These are phyloP conservation scores for Microdochium nivale DNA, from an alignment of 2,329 filamentous ascomycete genomes.

Conservation along the genomic window DNA sequence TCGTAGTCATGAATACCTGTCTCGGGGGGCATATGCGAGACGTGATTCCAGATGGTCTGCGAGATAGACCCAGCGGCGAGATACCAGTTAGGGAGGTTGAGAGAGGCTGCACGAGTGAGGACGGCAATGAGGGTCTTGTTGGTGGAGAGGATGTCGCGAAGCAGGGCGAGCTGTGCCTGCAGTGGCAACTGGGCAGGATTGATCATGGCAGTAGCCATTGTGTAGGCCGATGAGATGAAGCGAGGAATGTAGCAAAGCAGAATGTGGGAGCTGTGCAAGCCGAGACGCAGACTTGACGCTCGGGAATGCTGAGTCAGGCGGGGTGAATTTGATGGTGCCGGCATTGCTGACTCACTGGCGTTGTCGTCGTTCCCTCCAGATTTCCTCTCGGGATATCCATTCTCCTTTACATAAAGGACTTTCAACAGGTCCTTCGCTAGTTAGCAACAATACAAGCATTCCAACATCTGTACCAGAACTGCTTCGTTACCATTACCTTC, in stretches of 20 bases:
- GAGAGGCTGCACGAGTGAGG: conserved; percentile 5
- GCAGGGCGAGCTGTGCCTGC: conserved; percentile 3
- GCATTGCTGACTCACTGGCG: too few species aligned
- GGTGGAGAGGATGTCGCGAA: conserved; percentile 3
- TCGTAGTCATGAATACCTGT: conserved; percentile 28
- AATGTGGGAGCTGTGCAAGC: too few species aligned
- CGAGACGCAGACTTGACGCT: too few species aligned
- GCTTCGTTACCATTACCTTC: too few species aligned
- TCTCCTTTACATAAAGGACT: too few species aligned
- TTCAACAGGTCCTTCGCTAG: too few species aligned
- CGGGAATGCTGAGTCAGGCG: too few species aligned
- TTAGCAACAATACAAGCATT: too few species aligned
- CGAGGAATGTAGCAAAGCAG: background rate
- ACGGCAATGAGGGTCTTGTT: conserved; percentile 7
- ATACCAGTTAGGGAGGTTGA: conserved; percentile 4
- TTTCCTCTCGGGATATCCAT: too few species aligned
- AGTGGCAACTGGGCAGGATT: background rate
- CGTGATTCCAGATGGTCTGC: conserved; percentile 28
- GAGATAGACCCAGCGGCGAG: conserved; percentile 25
- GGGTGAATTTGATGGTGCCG: too few species aligned
- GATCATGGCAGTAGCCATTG: background rate
- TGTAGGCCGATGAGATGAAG: background rate
- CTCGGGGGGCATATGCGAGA: conserved; percentile 17
- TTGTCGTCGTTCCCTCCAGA: too few species aligned
- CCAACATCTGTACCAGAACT: too few species aligned